Base-by-base conservation (phyloP, 345 rosid species). In the Balakata baccata region DNA sequence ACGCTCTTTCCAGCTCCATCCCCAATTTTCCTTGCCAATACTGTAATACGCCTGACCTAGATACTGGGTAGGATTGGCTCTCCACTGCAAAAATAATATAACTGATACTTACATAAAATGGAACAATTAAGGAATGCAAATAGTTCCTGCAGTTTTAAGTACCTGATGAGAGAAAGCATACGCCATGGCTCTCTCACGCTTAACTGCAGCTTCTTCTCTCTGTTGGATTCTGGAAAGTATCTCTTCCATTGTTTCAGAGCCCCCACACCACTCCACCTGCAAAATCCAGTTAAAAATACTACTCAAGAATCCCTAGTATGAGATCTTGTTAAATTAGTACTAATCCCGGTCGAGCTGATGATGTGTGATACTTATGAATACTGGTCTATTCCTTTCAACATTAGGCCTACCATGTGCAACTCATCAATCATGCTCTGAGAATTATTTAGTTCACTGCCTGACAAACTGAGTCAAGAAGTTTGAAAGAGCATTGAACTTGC, bases 121-220 rank as follows among this genome's bases (percentile, higher is more conserved):
- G 43, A 67, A 23, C 53, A 3, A 3, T 3, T 11, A 3, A 67
- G 43, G 22, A 23, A 7, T 8, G 23, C 54, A 25, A 64, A 25
- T 57, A 50, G 49, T 53, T 29, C 34, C 34, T 29, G 2, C 34
- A 54, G 9, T 39, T 14, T 25, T 22, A 9, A 43, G 47, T 43
- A 90, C 94, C 98, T 94, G 97, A 72, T 92, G 98, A 51, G 96
- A 87, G 86, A 94, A 89, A 71, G 98, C 98, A 58, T 92, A 92
- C 10, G 97, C 97, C 94, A 92, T 82, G 66, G 97, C 93, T 59
- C 97, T 78, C 59, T 90, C 98, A 0, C 98, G 93, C 80, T 91
- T 91, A 23, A 88, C 83, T 0, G 90, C 87, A 3, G 96, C 97
- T 81, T 86, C 94, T 82, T 90, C 96, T 84, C 89, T 89, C 56